Evolutionary conservation across 2,329 filamentous ascomycete species (phyloP).

Genomic region (Scedosporium dehoogii): DNA sequence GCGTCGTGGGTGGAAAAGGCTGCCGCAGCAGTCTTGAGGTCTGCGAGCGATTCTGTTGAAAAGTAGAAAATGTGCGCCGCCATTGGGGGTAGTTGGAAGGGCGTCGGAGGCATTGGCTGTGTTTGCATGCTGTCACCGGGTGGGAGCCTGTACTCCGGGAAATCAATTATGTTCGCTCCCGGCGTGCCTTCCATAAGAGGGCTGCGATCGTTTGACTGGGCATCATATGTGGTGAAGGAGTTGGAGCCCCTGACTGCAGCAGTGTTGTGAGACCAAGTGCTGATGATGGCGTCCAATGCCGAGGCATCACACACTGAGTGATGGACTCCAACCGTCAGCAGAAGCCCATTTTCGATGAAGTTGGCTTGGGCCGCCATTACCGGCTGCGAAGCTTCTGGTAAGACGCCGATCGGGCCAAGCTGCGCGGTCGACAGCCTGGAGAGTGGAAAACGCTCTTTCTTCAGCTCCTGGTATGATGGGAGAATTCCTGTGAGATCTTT

Average conservation of each 20-base stretch:
- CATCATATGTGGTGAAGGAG: neutral
- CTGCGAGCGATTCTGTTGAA: neutral
- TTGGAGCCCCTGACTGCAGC: neutral
- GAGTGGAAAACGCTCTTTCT: neutral
- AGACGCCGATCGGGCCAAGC: neutral
- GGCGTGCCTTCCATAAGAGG: neutral
- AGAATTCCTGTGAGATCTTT: neutral
- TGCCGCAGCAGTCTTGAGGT: neutral
- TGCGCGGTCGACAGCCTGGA: neutral
- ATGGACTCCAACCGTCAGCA: neutral
- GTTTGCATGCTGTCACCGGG: neutral
- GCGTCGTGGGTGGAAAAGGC: neutral
- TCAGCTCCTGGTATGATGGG: neutral
- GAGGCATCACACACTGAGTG: neutral
- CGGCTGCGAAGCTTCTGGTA: neutral
- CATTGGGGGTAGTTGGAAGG: neutral
- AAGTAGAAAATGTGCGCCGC: neutral
- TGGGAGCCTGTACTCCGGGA: neutral
- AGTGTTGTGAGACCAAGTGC: neutral
- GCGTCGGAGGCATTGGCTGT: neutral
- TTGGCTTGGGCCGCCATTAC: neutral
- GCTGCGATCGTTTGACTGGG: neutral
- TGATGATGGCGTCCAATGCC: neutral
- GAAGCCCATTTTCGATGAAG: conserved; percentile 1
- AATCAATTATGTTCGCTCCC: neutral